Evolutionary conservation across 352 stramenopile genomes (phyloP).

Genomic region (Pythium phragmiticola): DNA sequence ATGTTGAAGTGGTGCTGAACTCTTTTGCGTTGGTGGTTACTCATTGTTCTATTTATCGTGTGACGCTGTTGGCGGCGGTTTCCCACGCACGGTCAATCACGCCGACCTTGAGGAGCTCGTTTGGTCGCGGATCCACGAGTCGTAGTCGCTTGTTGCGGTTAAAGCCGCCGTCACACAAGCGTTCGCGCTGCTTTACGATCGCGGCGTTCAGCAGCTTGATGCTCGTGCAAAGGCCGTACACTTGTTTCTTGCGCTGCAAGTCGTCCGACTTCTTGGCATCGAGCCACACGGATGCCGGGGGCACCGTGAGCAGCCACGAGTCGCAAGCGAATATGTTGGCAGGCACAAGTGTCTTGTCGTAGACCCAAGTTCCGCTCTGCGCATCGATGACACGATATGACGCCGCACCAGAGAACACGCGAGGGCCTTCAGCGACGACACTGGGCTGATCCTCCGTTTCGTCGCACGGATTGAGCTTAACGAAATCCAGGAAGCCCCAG

Average conservation of each 20-base stretch:
- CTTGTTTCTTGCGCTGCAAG: conserved; percentile 48
- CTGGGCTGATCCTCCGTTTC: conserved; percentile 35
- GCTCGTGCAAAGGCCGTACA: conserved; percentile 76
- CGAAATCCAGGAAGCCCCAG: conserved; percentile 50
- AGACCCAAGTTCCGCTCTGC: conserved; percentile 51
- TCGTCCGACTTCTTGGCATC: conserved; percentile 50
- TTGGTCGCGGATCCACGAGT: conserved; percentile 44
- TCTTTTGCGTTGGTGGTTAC: not conserved
- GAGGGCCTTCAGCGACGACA: conserved; percentile 43
- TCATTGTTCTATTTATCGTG: conserved; percentile 15
- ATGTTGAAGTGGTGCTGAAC: conserved; percentile 10
- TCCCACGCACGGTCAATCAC: conserved; percentile 44
- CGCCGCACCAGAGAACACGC: conserved; percentile 46
- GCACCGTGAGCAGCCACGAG: conserved; percentile 64
- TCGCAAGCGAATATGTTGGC: conserved; percentile 76
- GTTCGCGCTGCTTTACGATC: conserved; percentile 59
- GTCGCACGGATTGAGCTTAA: conserved; percentile 64
- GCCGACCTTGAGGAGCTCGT: conserved; percentile 44
- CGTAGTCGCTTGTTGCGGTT: conserved; percentile 67
- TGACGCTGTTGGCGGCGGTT: conserved; percentile 24
- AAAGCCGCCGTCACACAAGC: conserved; percentile 58
- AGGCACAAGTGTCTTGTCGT: conserved; percentile 63
- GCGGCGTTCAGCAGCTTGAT: conserved; percentile 74
- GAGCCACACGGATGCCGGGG: conserved; percentile 60
- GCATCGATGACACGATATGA: conserved; percentile 45